A percentile compares a stretch with the other conserved stretches of the same genome.
phyloP scores from a whole-genome alignment of 805 yeast species.

The Cyberlindnera veronae region DNA sequence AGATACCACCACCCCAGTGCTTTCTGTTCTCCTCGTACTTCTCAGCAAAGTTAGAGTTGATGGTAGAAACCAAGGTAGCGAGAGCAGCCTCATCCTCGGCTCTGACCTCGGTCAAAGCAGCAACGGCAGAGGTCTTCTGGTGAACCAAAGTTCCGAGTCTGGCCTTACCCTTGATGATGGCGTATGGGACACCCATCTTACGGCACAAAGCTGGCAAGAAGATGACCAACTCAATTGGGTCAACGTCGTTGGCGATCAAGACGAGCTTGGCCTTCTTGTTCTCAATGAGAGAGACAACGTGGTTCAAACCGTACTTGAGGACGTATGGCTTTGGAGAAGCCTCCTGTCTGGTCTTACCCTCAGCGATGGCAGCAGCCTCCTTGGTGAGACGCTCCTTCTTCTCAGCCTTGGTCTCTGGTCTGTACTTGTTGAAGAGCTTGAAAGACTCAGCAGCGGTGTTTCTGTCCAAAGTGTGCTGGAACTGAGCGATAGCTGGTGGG shows the following conservation, averaged over 20 bases:
- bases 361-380: slow-evolving; percentile 99
- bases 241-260: slow-evolving; percentile 97
- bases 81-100: slow-evolving; percentile 94
- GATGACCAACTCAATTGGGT: slow-evolving; percentile 96
- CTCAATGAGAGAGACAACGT: slow-evolving; percentile 94
- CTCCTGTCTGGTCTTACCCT: slow-evolving; percentile 95
- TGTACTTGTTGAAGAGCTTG: slow-evolving; percentile 97
- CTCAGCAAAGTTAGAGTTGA: slow-evolving; percentile 89
- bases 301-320: slow-evolving; percentile 98
- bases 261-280: slow-evolving; percentile 98
- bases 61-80: slow-evolving; percentile 88
- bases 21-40: slow-evolving; percentile 95
- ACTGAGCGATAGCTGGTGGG: slow-evolving; percentile 98
- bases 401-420: slow-evolving; percentile 96
- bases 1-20: slow-evolving; percentile 99
- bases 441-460: slow-evolving; percentile 97
- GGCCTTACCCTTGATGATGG: slow-evolving; percentile 97
- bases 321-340: slow-evolving; percentile 95
- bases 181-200: slow-evolving; percentile 99
- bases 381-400: slow-evolving; percentile 98
- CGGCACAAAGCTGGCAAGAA: slow-evolving; percentile 98
- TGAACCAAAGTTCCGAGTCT: slow-evolving; percentile 97
- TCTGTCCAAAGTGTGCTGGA: slow-evolving; percentile 94
- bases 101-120: slow-evolving; percentile 93
- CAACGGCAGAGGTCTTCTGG: slow-evolving; percentile 96